Evolutionary conservation across 2,329 filamentous ascomycete species (phyloP).

Genomic region (Trichoderma oligosporum): DNA sequence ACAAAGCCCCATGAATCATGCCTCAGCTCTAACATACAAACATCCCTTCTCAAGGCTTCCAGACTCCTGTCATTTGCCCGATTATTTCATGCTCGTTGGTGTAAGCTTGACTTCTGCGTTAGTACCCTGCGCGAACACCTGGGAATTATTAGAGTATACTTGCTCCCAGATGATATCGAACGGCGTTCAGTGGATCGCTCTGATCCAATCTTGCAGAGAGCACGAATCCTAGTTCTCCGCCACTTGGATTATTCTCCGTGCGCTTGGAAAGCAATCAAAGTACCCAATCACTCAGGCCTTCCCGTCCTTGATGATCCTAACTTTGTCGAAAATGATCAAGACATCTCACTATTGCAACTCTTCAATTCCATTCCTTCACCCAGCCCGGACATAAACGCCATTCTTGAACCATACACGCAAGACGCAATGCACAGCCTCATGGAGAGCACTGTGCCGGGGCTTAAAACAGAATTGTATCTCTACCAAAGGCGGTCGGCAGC

Average conservation of each 20-base stretch:
- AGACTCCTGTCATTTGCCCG: not conserved
- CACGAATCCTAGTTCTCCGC: slow-evolving; percentile 47
- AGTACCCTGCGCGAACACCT: slow-evolving; percentile 21
- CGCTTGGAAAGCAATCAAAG: slow-evolving; percentile 50
- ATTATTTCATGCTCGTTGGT: slow-evolving; percentile 41
- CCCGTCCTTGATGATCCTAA: not conserved
- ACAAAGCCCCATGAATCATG: not conserved
- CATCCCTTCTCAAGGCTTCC: slow-evolving; percentile 28
- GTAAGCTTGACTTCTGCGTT: slow-evolving; percentile 40
- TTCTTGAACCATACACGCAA: slow-evolving; percentile 49
- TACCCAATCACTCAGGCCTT: slow-evolving; percentile 1
- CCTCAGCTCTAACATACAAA: slow-evolving; percentile 23
- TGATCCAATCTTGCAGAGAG: slow-evolving; percentile 41
- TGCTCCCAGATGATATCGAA: slow-evolving; percentile 63
- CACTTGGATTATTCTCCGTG: slow-evolving; percentile 52
- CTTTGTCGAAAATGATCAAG: slow-evolving; percentile 32
- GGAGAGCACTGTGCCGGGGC: slow-evolving; percentile 48
- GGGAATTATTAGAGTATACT: slow-evolving; percentile 51
- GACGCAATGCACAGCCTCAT: slow-evolving; percentile 56
- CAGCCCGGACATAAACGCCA: slow-evolving; percentile 46
- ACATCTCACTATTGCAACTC: slow-evolving; percentile 59
- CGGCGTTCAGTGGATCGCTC: slow-evolving; percentile 50
- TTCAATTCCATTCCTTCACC: slow-evolving; percentile 74
- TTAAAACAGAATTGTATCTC: slow-evolving; percentile 64
- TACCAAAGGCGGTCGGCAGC: slow-evolving; percentile 80